Evolutionary conservation across 2,329 filamentous ascomycete genomes (phyloP).

Genomic region (Cladosporium sp.): DNA sequence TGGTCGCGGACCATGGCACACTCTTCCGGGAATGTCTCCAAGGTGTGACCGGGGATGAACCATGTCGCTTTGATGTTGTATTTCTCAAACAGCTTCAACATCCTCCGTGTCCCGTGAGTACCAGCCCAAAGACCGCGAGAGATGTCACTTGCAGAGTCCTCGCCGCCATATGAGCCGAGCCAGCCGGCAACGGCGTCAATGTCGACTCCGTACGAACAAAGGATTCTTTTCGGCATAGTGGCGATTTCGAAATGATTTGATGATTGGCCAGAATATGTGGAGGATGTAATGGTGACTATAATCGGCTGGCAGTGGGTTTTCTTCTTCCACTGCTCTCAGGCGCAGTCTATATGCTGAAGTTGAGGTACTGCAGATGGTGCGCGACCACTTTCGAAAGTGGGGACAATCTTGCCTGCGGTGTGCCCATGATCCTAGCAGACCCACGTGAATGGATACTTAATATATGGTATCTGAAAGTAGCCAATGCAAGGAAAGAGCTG

Average conservation of each 20-base stretch:
- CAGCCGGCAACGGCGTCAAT: slow-evolving; percentile 73
- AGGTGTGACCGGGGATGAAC: slow-evolving; percentile 63
- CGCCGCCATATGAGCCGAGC: slow-evolving; percentile 71
- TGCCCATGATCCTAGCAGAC: neutral
- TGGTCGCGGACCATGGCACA: slow-evolving; percentile 60
- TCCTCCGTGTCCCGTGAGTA: slow-evolving; percentile 61
- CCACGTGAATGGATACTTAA: neutral
- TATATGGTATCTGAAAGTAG: neutral
- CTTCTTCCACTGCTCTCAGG: neutral
- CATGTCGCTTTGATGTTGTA: slow-evolving; percentile 68
- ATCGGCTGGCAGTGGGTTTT: neutral
- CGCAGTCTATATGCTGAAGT: neutral
- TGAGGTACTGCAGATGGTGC: neutral
- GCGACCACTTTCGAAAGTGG: neutral
- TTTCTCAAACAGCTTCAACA: slow-evolving; percentile 69
- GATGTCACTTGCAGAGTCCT: slow-evolving; percentile 71
- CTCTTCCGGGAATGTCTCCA: slow-evolving; percentile 66
- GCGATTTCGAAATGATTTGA: neutral
- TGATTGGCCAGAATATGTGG: neutral
- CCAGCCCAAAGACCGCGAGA: slow-evolving; percentile 68
- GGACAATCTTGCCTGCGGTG: neutral
- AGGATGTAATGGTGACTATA: neutral
- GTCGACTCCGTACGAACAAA: slow-evolving; percentile 51
- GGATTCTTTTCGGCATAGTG: slow-evolving; percentile 17
- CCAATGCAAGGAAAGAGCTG: neutral